Percentiles rank a stretch among this genome's conserved stretches.
Evolutionary conservation across 1,284 basidiomycete genomes (phyloP).

Genomic region (Marasmius tenuissimus): DNA sequence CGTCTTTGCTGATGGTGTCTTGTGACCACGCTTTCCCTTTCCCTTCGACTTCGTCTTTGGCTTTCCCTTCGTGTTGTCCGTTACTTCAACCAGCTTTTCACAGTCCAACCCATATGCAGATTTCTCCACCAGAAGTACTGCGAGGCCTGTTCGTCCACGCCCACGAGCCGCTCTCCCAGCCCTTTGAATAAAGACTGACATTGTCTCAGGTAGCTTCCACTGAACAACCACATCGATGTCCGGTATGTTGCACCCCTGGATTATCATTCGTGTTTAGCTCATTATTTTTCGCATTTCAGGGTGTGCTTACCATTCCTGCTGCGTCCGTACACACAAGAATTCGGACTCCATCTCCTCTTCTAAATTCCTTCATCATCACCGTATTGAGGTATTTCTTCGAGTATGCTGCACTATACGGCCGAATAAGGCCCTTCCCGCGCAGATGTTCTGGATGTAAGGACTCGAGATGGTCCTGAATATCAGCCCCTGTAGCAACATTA

Average conservation of each 20-base stretch:
- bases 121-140: slow-evolving; percentile 9
- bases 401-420: slow-evolving; percentile 27
- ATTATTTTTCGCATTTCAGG: not conserved
- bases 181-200: slow-evolving; percentile 11
- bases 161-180: slow-evolving; percentile 9
- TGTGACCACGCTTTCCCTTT: not conserved
- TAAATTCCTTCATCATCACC: slow-evolving; percentile 19
- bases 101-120: slow-evolving; percentile 5
- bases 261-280: not conserved
- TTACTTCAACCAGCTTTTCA: not conserved
- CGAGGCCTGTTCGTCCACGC: slow-evolving; percentile 1
- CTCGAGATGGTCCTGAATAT: slow-evolving; percentile 23
- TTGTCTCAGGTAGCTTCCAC: slow-evolving; percentile 14
- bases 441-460: slow-evolving; percentile 11
- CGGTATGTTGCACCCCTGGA: slow-evolving; percentile 16
- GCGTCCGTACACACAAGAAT: slow-evolving; percentile 33
- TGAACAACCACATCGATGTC: slow-evolving; percentile 20
- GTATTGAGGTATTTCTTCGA: slow-evolving; percentile 3
- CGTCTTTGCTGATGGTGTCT: not conserved
- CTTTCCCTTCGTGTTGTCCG: not conserved
- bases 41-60: not conserved
- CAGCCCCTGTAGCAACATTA: slow-evolving; percentile 19
- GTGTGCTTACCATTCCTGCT: slow-evolving; percentile 17
- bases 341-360: slow-evolving; percentile 19
- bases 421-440: slow-evolving; percentile 21